Evolutionary conservation across 1,284 basidiomycete genomes (phyloP), one percentile per base, ranked within the genome.

Genomic region (Cutaneotrichosporon sp.): DNA sequence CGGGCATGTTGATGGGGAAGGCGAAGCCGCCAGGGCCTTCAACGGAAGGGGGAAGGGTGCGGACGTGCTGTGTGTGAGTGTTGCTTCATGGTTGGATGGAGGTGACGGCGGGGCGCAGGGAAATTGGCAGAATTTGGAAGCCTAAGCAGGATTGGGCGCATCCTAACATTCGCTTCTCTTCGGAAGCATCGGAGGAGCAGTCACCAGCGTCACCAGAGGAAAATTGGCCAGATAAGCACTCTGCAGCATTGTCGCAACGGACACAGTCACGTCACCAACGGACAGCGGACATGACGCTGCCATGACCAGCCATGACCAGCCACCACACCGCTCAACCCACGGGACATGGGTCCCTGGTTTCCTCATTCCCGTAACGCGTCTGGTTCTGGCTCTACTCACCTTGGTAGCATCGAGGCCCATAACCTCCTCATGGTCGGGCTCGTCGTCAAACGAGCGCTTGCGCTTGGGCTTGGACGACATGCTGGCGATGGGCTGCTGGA

Each of bases 381-480:
- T 16, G 16, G 42, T 18, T 46, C 38, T 40, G 26, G 49, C n/a
- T 36, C 6, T 13, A 40, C 60, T 57, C 47, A 57, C 61, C 55
- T 62, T 62, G 58, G 50, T 30, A 21, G 49, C 49, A n/a, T 60
- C 58, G 42, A 46, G 42, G 42, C 42, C 42, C 16, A 46, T n/a
- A 13, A 60, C 18, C 2, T 40, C 14, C 60, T 62, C 64, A 18
- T 42, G 40, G 31, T 46, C 42, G 36, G 62, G 64, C 18, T 72
- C 71, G 31, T 72, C 70, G 16, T 69, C 70, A 30, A 65, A 56
- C 11, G 60, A 60, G 46, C 69, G 63, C 69, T 79, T 79, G 30
- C 77, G 71, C 73, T 79, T 79, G 26, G 70, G 63, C 58, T 74
- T 76, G 65, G 66, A 65, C 32, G 74, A 73, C 18, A 67, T 66